Conservation (phyloP, 805 yeast genomes). For the Pichia thaimueangensis region DNA sequence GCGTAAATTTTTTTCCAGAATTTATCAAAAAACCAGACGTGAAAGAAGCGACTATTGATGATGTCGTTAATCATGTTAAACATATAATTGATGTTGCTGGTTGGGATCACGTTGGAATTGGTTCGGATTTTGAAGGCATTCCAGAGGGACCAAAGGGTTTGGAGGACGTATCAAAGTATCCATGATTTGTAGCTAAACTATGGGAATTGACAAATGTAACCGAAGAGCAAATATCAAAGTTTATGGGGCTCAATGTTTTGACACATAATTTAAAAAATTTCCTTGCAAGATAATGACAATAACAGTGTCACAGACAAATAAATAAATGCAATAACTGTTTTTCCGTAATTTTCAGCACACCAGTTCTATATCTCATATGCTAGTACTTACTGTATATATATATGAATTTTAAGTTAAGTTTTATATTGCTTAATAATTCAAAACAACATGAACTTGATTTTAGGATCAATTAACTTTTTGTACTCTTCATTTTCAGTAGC, state of each 20-base stretch:
- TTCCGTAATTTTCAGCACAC: too few species aligned
- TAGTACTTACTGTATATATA: too few species aligned
- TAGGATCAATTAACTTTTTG: too few species aligned
- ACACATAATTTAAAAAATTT: too few species aligned
- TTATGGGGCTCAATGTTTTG: conserved; percentile 41
- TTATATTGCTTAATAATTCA: too few species aligned
- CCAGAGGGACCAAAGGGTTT: conserved; percentile 39
- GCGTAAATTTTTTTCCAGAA: conserved; percentile 40
- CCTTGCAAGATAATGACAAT: too few species aligned
- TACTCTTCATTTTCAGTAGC: neutral
- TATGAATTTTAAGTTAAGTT: too few species aligned
- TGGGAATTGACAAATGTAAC: conserved; percentile 32
- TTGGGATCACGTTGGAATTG: conserved; percentile 48
- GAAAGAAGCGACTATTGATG: conserved; percentile 40
- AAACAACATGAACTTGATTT: neutral
- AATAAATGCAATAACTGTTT: too few species aligned
- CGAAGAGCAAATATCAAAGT: conserved; percentile 35
- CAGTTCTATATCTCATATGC: too few species aligned
- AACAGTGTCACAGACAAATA: too few species aligned
- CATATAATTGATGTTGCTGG: conserved; percentile 41
- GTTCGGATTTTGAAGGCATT: conserved; percentile 50
- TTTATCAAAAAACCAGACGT: conserved; percentile 28
- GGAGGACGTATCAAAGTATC: conserved; percentile 50
- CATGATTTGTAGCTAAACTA: conserved; percentile 35
- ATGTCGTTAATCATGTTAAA: conserved; percentile 40